Percentiles rank a stretch among this genome's conserved stretches.
Evolutionary conservation across 2,329 filamentous ascomycete species (phyloP).

Genomic region (Trichoderma semiorbis): DNA sequence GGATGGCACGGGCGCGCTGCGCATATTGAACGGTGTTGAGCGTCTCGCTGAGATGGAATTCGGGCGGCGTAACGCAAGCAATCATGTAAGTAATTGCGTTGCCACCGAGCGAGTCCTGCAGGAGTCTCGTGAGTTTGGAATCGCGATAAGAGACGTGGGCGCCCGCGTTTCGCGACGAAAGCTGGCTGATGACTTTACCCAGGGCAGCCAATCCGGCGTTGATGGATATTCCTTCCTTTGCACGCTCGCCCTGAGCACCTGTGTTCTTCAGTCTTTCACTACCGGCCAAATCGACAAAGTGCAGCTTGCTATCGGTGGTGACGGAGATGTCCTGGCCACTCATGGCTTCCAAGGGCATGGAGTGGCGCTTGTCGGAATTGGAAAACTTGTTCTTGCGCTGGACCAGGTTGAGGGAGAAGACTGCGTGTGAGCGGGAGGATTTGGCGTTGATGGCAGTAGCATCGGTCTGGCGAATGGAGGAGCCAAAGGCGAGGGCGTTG

Average conservation of each 20-base stretch:
- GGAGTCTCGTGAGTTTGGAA: conserved; percentile 89
- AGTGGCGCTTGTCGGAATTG: conserved; percentile 76
- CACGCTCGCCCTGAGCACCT: conserved; percentile 87
- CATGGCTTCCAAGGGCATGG: conserved; percentile 79
- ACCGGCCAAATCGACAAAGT: conserved; percentile 96
- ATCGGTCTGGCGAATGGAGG: conserved; percentile 91
- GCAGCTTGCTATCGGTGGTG: conserved; percentile 94
- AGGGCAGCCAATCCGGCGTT: conserved; percentile 92
- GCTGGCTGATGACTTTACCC: conserved; percentile 96
- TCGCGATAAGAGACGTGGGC: conserved; percentile 96
- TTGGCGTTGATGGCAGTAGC: conserved; percentile 96
- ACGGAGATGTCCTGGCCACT: conserved; percentile 63
- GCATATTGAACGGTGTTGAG: conserved; percentile 97
- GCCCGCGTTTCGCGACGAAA: conserved; percentile 83
- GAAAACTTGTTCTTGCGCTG: conserved; percentile 69
- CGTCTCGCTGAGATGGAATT: conserved; percentile 96
- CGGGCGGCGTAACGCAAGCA: conserved; percentile 92
- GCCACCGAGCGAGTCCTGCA: conserved; percentile 94
- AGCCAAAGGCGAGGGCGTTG: conserved; percentile 86
- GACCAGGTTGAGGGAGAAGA: conserved; percentile 91
- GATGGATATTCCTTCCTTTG: conserved; percentile 95
- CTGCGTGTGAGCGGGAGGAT: conserved; percentile 94
- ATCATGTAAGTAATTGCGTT: conserved; percentile 99
- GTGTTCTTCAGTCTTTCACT: conserved; percentile 98
- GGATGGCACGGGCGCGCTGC: conserved; percentile 90